Conservation (phyloP, 768 basidiomycete species). For the Leucosporidium scottii region DNA sequence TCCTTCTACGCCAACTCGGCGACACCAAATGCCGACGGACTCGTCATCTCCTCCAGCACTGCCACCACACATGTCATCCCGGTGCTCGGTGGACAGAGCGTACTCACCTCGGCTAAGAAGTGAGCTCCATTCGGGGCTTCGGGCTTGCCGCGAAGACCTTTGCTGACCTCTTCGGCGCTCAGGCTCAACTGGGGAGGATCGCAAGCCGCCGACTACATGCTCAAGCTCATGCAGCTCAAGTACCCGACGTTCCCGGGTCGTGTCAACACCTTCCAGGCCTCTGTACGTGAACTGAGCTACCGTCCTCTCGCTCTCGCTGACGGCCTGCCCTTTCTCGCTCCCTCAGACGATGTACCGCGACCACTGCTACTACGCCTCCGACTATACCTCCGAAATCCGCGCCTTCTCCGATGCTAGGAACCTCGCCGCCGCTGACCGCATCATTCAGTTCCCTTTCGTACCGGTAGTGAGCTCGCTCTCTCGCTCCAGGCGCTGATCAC, state of each 20-base stretch:
- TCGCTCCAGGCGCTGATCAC: conserved; percentile 2
- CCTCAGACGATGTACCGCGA: conserved; percentile 81
- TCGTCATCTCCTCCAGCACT: conserved; percentile 85
- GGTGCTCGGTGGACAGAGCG: conserved; percentile 68
- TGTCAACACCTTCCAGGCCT: conserved; percentile 67
- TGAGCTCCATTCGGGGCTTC: not conserved
- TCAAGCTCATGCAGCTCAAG: conserved; percentile 90
- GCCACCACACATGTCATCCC: conserved; percentile 87
- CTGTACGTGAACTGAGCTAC: conserved; percentile 46
- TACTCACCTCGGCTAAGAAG: conserved; percentile 71
- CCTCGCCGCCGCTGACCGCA: conserved; percentile 58
- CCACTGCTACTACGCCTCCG: conserved; percentile 71
- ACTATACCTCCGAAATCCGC: conserved; percentile 65
- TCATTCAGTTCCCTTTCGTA: conserved; percentile 81
- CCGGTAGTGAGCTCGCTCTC: not conserved
- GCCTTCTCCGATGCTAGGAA: conserved; percentile 59
- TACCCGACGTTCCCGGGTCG: conserved; percentile 87
- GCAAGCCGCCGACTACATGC: conserved; percentile 82
- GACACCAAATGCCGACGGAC: conserved; percentile 57
- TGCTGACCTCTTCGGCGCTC: not conserved
- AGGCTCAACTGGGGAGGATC: conserved; percentile 92
- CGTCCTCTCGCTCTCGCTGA: not conserved
- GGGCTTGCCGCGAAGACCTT: not conserved
- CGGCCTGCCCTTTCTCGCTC: not conserved
- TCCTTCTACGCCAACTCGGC: conserved; percentile 72